Base-by-base conservation (phyloP, 768 basidiomycete genomes). In the Pholiota microspora region DNA sequence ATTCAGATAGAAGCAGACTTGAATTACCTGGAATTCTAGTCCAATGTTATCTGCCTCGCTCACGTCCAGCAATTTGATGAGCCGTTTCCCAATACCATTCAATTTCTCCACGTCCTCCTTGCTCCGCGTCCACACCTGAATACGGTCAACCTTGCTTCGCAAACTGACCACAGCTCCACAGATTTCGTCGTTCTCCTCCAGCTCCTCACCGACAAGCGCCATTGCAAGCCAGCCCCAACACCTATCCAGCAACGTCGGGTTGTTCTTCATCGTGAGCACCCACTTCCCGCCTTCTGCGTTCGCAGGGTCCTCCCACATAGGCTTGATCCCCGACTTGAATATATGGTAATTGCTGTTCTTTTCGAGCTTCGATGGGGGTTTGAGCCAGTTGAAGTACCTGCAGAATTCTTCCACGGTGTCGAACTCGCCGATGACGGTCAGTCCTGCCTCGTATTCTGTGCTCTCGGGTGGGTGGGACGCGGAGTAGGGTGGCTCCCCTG, bases 241-340 rank as follows among this genome's bases (percentile, higher is more conserved):
- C 32, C 89, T 79, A 74, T 97, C 94, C 47, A 96, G 74, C 62
- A 94, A 68, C 45, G 71, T 70, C 2, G 91, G 84, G 59, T 87
- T 89, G 62, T 88, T 86, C 76, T 89, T 88, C 87, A 96, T 92
- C 63, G 92, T 92, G 54, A 98, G 70, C 16, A 94, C 92, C 94
- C 94, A 97, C 73, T 94, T 95, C 31, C 94, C 94, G 16, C 94
- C 94, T 50, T 87, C 81, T 23, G 90, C 89, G 64, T 97, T 97
- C 51, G 92, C 90, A 27, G 83, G 82, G 68, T 96, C 94, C 73
- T 96, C 94, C 94, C 94, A 97, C 94, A 97, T 96, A 12, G 92
- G 92, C 66, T 93, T 92, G 76, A 94, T 94, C 15, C 91, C 91
- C 18, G 84, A 79, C 73, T 96, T 96, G 83, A 98, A 97, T 52